Evolutionary conservation across 2,329 filamentous ascomycete species (phyloP).

Genomic region (Golovinomyces cichoracearum): DNA sequence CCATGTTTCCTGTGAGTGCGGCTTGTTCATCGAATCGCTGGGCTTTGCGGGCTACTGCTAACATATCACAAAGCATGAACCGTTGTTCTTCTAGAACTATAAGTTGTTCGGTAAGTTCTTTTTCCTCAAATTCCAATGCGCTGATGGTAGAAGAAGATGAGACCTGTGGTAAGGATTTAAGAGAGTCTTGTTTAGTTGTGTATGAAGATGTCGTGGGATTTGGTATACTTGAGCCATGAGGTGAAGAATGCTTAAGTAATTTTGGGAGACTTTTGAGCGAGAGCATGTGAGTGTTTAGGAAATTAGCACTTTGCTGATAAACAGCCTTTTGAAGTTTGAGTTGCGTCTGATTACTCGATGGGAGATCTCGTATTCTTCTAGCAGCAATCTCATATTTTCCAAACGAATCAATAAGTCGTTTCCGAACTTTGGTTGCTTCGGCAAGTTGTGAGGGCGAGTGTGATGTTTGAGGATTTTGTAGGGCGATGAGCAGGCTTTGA

Average conservation of each 20-base stretch:
- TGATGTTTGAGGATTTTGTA: conserved; percentile 37
- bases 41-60: conserved; percentile 38
- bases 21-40: conserved; percentile 44
- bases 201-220: conserved; percentile 22
- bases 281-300: conserved; percentile 51
- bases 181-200: conserved; percentile 31
- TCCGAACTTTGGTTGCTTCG: conserved; percentile 45
- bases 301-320: conserved; percentile 41
- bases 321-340: conserved; percentile 39
- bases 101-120: conserved; percentile 36
- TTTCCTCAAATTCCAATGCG: conserved; percentile 41
- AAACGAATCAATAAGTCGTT: conserved; percentile 45
- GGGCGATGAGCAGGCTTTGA: conserved; percentile 33
- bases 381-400: conserved; percentile 44
- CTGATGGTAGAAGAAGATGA: conserved; percentile 34
- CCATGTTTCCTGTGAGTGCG: conserved; percentile 34
- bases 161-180: conserved; percentile 22
- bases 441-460: conserved; percentile 26
- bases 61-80: conserved; percentile 46
- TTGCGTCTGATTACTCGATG: conserved; percentile 36
- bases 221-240: conserved; percentile 14
- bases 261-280: conserved; percentile 36
- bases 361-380: conserved; percentile 39
- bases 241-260: conserved; percentile 34
- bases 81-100: conserved; percentile 49